Base-by-base conservation (phyloP, 805 yeast genomes). In the Candida railenensis region DNA sequence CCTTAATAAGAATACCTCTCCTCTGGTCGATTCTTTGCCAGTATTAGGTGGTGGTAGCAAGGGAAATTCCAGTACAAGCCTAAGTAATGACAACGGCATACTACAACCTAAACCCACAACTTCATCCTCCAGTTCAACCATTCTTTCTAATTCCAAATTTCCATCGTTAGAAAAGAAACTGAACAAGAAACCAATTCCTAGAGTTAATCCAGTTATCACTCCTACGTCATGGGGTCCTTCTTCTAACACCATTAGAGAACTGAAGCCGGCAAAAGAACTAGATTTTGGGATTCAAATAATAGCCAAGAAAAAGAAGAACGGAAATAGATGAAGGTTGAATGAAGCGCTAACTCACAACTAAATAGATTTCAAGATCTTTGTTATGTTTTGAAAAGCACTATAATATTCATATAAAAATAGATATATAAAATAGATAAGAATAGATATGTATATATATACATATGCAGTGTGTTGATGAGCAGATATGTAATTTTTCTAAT, bases 161-260 rank as follows among this genome's bases (percentile, higher is more conserved):
- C 87, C 87, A 3, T 72, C 80, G 0, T 59, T 77, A 33, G 66
- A 63, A 48, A 67, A 73, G 54, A 77, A 75, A 57, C 56, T 63
- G 42, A 51, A 51, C 2, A 67, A 65, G 48, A 64, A 56, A 47
- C 53, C 50, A 7, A 71, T 78, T 45, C 88, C 90, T 2, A 72
- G 86, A 36, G 87, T 85, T 3, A 81, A 80, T 41, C 81, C 83
- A 5, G 62, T 74, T 4, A 15, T n/a, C 7, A 3, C 25, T 14
- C 32, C 45, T 2, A 48, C 48, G 34, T 50, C 45, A 14, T 42
- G 45, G 45, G 45, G 45, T 5, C 28, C 44, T 3, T 12, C 43
- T 12, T 5, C n/a, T 12, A 16, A 12, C 9, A 8, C 22, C 4
- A 12, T 36, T 4, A 22, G 15, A 4, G 30, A 12, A 15, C 34